Base-by-base conservation (phyloP, 1,284 basidiomycete genomes). In the Dichomitus squalens region DNA sequence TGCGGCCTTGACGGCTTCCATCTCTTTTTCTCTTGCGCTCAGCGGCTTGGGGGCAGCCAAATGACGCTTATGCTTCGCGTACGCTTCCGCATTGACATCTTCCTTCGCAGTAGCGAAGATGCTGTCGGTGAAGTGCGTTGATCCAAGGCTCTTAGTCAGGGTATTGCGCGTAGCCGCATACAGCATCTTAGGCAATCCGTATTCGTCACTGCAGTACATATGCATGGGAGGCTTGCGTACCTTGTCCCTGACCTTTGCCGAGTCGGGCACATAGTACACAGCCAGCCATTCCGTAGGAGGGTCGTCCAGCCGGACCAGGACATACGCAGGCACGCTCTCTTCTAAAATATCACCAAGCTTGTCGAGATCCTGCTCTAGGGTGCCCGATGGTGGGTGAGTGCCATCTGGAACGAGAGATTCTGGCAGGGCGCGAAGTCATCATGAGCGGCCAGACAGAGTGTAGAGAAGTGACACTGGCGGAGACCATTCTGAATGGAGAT, bases 151-250 rank as follows among this genome's bases (percentile, higher is more conserved):
- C 72, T 87, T 93, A 46, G 88, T 79, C 20, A 96, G 79, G 7
- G 88, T 83, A 25, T 81, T 79, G 50, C 93, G 85, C 0, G 89
- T 88, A 1, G 93, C 90, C n/a, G 94, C 94, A 72, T 96, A 95
- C 27, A 96, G 78, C 94, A 96, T 96, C 90, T 96, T 20, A 21
- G 33, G 34, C 5, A 27, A 7, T 14, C 25, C 27, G 18, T 4
- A 8, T 25, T 8, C 21, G 14, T 31, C 7, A 12, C 29, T 23
- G 4, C 16, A 25, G 11, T 18, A 18, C 11, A 36, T 2, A 33
- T 4, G 18, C 38, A 2, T 7, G 23, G n/a, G 14, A 16, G 40
- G 18, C 16, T 16, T 47, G 57, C 70, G 53, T 64, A 86, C 91
- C 83, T 93, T 93, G 73, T 91, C 86, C 70, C 88, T 79, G 54